Evolutionary conservation across 495 filamentous ascomycete genomes (phyloP).

Genomic region (Sordaria brevicollis): DNA sequence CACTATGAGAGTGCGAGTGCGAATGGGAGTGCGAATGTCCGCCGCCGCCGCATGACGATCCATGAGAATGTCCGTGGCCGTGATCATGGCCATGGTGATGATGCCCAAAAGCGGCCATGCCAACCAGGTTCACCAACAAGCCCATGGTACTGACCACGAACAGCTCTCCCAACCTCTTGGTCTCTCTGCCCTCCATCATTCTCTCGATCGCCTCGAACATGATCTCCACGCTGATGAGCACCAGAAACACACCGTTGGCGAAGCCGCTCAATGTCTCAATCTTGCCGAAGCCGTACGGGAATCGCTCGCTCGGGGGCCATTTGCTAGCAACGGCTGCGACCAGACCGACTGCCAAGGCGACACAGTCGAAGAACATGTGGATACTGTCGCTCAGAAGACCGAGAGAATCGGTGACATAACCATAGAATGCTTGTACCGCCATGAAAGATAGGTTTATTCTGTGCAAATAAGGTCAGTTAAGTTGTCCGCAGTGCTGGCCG

Average conservation of each 20-base stretch:
- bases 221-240: slow-evolving; percentile 94
- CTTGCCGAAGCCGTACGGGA: slow-evolving; percentile 94
- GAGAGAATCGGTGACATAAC: slow-evolving; percentile 82
- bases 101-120: slow-evolving; percentile 76
- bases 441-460: slow-evolving; percentile 95
- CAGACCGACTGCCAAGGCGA: slow-evolving; percentile 82
- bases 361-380: slow-evolving; percentile 99
- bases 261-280: slow-evolving; percentile 95
- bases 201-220: slow-evolving; percentile 90
- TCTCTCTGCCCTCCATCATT: slow-evolving; percentile 67
- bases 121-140: slow-evolving; percentile 80
- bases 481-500: background rate
- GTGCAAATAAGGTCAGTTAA: slow-evolving; percentile 11
- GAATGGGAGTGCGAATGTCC: slow-evolving; percentile 33
- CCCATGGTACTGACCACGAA: slow-evolving; percentile 79
- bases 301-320: slow-evolving; percentile 79
- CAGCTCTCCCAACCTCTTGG: slow-evolving; percentile 76
- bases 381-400: slow-evolving; percentile 94
- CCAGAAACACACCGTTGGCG: slow-evolving; percentile 91
- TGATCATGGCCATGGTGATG: slow-evolving; percentile 62
- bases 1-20: slow-evolving; percentile 53
- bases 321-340: slow-evolving; percentile 96
- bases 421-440: slow-evolving; percentile 89
- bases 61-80: slow-evolving; percentile 31
- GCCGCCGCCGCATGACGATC: slow-evolving; percentile 11